Evolutionary conservation across 352 stramenopile species (phyloP).

Genomic region (Globisporangium barbulae): DNA sequence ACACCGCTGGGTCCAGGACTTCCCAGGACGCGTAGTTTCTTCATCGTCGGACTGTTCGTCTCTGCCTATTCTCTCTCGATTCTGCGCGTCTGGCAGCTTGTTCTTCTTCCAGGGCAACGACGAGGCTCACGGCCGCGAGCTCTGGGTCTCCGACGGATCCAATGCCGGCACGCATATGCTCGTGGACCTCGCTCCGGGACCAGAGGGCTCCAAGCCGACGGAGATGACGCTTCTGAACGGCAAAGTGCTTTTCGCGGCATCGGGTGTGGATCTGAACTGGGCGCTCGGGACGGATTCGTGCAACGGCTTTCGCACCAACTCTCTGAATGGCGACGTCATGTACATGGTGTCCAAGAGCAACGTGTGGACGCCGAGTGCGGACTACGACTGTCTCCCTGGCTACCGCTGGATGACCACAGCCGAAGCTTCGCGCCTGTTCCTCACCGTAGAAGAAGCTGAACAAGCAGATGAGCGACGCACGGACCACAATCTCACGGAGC

Average conservation of each 20-base stretch:
- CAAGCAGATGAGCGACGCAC: neutral
- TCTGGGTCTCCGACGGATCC: constrained; percentile 63
- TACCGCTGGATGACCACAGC: constrained; percentile 65
- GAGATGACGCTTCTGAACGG: constrained; percentile 43
- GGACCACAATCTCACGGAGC: constrained; percentile 19
- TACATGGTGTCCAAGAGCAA: constrained; percentile 55
- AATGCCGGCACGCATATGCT: constrained; percentile 40
- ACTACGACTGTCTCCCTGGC: constrained; percentile 72
- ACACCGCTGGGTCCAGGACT: constrained; percentile 23
- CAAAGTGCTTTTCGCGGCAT: constrained; percentile 64
- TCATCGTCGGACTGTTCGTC: neutral
- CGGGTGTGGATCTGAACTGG: constrained; percentile 62
- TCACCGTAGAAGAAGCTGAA: neutral
- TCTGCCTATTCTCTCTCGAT: constrained; percentile 9
- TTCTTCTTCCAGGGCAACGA: constrained; percentile 57
- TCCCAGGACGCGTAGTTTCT: constrained; percentile 6
- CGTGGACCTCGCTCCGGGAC: constrained; percentile 57
- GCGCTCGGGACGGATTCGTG: constrained; percentile 29
- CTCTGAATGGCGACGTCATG: constrained; percentile 31
- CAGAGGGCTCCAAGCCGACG: constrained; percentile 26
- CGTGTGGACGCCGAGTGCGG: constrained; percentile 35
- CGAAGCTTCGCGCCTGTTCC: constrained; percentile 29
- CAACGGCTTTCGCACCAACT: constrained; percentile 39
- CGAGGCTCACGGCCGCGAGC: constrained; percentile 41
- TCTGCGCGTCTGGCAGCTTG: constrained; percentile 17